Base-by-base conservation (phyloP, 352 stramenopile species). In the Pythium periplocum region DNA sequence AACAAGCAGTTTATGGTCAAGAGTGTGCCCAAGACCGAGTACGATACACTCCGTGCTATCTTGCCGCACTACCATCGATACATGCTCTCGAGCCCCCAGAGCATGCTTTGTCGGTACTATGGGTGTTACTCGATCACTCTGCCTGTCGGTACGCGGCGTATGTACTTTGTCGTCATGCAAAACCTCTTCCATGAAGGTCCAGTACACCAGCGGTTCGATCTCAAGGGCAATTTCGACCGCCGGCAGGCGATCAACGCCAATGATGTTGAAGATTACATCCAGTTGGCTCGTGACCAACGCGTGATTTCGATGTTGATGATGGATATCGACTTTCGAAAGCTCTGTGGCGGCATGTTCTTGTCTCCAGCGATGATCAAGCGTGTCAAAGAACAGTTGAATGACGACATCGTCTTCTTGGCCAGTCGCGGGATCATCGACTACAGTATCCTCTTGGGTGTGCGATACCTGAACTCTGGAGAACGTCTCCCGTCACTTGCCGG, bases 1-100 rank as follows among this genome's bases (percentile, higher is more conserved):
- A 93, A 93, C 72, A 84, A 86, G 43, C 78, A 90, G 57, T 93
- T 90, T 45, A 91, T 93, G 83, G 83, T 93, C 49, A 93, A 93
- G 69, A 91, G 80, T 55, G 83, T 93, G 33, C 83, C 83, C 0
- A 88, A 90, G 52, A 80, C 87, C 12, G 83, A 93, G 69, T 93
- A 89, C 46, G 78, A 91, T 61, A 86, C 77, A 49, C 60, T 93
- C 4, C 73, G 80, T 36, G 75, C 80, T 9, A 93, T 93, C 54
- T 62, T 93, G 73, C 83, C 83, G 5, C 75, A 87, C 51, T 93
- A 93, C 56, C 83, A 93, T 51, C 69, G 80, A 35, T 90, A 93
- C 38, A 53, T 93, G 48, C 68, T 84, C 36, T 82, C 75, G 12
- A 86, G 92, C 54, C 83, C 83, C 0, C 52, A 85, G 44, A 87